Evolutionary conservation across 495 filamentous ascomycete genomes (phyloP).

Genomic region (Venustampulla echinocandica): DNA sequence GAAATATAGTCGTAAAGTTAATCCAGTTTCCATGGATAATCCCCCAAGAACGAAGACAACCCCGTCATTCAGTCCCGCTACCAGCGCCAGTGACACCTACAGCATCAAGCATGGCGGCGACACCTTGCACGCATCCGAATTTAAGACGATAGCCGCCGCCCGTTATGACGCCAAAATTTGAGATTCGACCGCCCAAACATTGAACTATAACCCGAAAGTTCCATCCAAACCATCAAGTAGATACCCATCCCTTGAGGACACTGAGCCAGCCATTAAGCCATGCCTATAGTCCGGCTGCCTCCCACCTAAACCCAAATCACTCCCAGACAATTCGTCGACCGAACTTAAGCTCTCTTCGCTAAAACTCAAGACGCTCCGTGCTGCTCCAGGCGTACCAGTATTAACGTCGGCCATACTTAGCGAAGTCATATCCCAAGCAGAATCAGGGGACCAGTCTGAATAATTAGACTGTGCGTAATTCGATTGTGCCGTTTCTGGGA

Average conservation of each 20-base stretch:
- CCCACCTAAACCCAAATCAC: constrained; percentile 13
- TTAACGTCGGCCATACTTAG: constrained; percentile 39
- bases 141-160: neutral
- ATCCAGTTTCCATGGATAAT: too few relatives aligned
- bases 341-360: constrained; percentile 68
- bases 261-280: constrained; percentile 19
- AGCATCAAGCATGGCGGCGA: too few relatives aligned
- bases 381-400: constrained; percentile 29
- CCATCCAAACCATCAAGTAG: constrained; percentile 37
- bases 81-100: too few relatives aligned
- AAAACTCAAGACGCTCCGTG: constrained; percentile 65
- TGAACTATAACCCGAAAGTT: constrained; percentile 29
- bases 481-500: constrained; percentile 28
- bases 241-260: constrained; percentile 25
- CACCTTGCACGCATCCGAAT: too few relatives aligned
- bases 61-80: too few relatives aligned
- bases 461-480: constrained; percentile 24
- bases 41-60: too few relatives aligned
- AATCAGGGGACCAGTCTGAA: constrained; percentile 43
- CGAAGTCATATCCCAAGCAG: constrained; percentile 46
- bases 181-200: neutral
- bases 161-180: neutral
- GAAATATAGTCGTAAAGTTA: too few relatives aligned
- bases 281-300: constrained; percentile 7
- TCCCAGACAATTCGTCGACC: constrained; percentile 34